Conservation (phyloP, 345 rosid genomes). For the Atalantia buxifolia region DNA sequence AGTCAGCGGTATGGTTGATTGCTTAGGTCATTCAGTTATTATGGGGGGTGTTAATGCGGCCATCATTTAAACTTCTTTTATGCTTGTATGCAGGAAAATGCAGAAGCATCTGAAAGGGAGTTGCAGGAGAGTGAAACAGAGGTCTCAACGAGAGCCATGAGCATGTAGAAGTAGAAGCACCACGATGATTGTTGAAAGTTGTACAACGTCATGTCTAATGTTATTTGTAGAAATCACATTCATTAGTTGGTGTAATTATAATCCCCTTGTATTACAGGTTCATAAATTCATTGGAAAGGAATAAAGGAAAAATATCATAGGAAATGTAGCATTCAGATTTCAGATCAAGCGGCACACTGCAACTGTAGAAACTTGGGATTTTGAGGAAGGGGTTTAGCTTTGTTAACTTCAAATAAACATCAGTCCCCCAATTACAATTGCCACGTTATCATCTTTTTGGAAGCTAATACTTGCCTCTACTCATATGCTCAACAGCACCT, state of each 20-base stretch:
- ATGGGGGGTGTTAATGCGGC: not conserved
- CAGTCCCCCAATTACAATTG: too few relatives aligned
- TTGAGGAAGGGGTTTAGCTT: not conserved
- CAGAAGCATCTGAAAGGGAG: constrained; percentile 29
- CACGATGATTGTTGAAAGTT: constrained; percentile 2
- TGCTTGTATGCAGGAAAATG: constrained; percentile 36
- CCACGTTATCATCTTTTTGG: too few relatives aligned
- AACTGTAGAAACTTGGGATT: constrained; percentile 6
- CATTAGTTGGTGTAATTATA: constrained; percentile 33
- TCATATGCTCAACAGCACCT: too few relatives aligned
- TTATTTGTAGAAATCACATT: constrained; percentile 32
- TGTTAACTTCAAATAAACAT: not conserved
- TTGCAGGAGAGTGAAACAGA: constrained; percentile 58
- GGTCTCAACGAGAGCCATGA: constrained; percentile 58
- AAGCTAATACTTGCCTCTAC: too few relatives aligned
- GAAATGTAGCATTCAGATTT: constrained; percentile 8
- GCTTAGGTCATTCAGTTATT: not conserved
- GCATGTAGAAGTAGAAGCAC: constrained; percentile 46
- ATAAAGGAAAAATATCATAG: not conserved
- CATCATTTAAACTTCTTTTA: not conserved
- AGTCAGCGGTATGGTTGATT: constrained; percentile 42
- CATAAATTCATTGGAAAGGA: constrained; percentile 15
- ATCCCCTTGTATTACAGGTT: constrained; percentile 28
- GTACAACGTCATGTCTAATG: constrained; percentile 7
- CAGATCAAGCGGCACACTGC: not conserved